Percentiles rank a stretch among this genome's conserved stretches.
Evolutionary conservation across 106 monocot species (phyloP).

Genomic region (Dioscorea alata): DNA sequence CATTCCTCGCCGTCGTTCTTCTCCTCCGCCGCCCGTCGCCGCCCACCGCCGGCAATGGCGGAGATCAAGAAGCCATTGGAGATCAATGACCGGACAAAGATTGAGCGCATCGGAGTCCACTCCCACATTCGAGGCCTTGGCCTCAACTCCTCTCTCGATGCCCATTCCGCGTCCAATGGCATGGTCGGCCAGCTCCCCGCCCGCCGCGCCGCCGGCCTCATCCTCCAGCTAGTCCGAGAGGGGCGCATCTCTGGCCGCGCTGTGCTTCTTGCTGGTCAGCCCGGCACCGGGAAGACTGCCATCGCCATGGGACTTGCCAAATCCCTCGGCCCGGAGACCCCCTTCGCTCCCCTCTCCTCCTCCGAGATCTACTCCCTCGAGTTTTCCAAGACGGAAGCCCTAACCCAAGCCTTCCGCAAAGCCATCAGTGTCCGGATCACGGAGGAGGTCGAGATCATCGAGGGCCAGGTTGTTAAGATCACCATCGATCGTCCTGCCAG

Average conservation of each 20-base stretch:
- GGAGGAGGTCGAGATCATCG: conserved; percentile 97
- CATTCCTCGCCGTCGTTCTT: neutral
- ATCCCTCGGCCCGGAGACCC: conserved; percentile 80
- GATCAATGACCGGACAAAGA: conserved; percentile 47
- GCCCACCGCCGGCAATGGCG: conserved; percentile 13
- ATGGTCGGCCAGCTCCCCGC: conserved; percentile 62
- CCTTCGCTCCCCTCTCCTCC: conserved; percentile 57
- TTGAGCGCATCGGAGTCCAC: conserved; percentile 72
- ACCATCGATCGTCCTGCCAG: conserved; percentile 68
- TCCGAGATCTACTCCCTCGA: conserved; percentile 84
- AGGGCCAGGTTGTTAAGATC: conserved; percentile 95
- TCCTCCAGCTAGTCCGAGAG: conserved; percentile 43
- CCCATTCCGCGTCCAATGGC: conserved; percentile 48
- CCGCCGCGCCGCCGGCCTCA: conserved; percentile 49
- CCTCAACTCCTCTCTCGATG: conserved; percentile 45
- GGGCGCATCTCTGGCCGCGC: conserved; percentile 74
- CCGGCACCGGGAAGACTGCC: conserved; percentile 91
- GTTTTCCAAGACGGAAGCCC: conserved; percentile 84
- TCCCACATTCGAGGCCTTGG: conserved; percentile 70
- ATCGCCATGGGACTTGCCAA: conserved; percentile 89
- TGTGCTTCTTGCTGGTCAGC: conserved; percentile 92
- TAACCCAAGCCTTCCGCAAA: conserved; percentile 72
- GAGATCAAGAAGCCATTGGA: conserved; percentile 53
- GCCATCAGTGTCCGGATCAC: conserved; percentile 92
- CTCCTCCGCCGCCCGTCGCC: neutral